Evolutionary conservation across 345 rosid genomes (phyloP).

Genomic region (Physaria fendleri): DNA sequence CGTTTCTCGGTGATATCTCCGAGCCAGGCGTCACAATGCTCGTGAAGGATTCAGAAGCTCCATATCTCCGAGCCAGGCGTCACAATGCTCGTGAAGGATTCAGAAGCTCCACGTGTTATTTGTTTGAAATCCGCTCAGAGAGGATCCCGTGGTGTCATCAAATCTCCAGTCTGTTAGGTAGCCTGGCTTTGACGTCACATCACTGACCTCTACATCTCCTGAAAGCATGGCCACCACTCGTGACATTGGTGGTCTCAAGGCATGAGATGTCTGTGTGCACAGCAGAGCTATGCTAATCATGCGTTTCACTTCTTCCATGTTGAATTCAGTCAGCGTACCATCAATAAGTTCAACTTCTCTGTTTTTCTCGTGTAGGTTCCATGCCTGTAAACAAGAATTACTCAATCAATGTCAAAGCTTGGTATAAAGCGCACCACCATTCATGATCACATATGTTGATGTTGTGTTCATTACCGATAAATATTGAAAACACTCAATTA

Average conservation of each 20-base stretch:
- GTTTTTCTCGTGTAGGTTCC: background rate
- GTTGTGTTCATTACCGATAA: no score
- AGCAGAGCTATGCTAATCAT: background rate
- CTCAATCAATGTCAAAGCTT: background rate
- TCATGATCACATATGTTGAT: no score
- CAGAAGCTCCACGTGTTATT: slow-evolving; percentile 9
- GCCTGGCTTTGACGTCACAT: slow-evolving; percentile 34
- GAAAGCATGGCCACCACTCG: background rate
- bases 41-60: no score
- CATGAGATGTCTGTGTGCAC: background rate
- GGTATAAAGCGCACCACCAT: no score
- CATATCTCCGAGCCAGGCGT: background rate
- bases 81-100: slow-evolving; percentile 18
- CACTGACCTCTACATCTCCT: background rate
- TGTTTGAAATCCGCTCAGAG: slow-evolving; percentile 15
- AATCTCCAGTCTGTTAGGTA: slow-evolving; percentile 49
- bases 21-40: no score
- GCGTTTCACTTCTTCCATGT: background rate
- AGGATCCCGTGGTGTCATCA: slow-evolving; percentile 31
- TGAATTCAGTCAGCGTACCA: background rate
- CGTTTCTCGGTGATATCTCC: no score
- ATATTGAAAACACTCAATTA: background rate
- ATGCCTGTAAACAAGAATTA: background rate
- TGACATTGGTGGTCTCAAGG: background rate
- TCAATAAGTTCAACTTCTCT: background rate